phyloP scores from a whole-genome alignment of 192 early-diverging fungal species.

The Backusella liffmaniae region DNA sequence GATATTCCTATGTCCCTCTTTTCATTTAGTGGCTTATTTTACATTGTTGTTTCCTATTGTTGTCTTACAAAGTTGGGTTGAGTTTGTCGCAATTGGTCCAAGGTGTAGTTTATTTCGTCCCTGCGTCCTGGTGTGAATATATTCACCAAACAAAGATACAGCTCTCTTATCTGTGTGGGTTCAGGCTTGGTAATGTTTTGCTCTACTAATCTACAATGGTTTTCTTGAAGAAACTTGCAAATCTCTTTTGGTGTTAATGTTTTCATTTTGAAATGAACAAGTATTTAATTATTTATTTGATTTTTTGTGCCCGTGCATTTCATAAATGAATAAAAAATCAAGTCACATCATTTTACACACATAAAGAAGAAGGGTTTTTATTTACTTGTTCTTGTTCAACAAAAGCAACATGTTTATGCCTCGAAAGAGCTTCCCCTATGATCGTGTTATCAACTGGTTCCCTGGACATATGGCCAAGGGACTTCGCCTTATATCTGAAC shows the following conservation, averaged over 20 bases:
- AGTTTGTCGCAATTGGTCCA: background rate
- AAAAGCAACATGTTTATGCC: conserved; percentile 15
- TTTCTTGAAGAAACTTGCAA: background rate
- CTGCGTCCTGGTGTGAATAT: background rate
- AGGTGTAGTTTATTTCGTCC: background rate
- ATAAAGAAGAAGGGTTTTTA: too few relatives aligned
- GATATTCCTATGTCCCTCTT: background rate
- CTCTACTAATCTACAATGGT: background rate
- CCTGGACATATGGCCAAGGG: conserved; percentile 88
- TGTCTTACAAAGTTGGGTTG: background rate
- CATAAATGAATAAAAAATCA: too few relatives aligned
- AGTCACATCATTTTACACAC: too few relatives aligned
- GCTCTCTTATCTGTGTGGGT: background rate
- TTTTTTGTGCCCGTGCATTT: too few relatives aligned
- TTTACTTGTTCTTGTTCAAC: too few relatives aligned
- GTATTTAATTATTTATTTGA: too few relatives aligned
- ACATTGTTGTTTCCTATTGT: background rate
- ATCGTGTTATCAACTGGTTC: conserved; percentile 82
- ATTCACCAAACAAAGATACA: background rate
- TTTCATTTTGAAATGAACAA: too few relatives aligned
- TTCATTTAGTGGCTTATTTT: background rate
- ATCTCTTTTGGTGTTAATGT: background rate
- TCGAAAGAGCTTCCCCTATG: conserved; percentile 38
- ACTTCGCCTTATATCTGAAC: conserved; percentile 69
- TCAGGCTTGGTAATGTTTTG: background rate